Evolutionary conservation across 345 rosid genomes (phyloP), one percentile per base, ranked within the genome.

Genomic region (Kernera saxatilis): DNA sequence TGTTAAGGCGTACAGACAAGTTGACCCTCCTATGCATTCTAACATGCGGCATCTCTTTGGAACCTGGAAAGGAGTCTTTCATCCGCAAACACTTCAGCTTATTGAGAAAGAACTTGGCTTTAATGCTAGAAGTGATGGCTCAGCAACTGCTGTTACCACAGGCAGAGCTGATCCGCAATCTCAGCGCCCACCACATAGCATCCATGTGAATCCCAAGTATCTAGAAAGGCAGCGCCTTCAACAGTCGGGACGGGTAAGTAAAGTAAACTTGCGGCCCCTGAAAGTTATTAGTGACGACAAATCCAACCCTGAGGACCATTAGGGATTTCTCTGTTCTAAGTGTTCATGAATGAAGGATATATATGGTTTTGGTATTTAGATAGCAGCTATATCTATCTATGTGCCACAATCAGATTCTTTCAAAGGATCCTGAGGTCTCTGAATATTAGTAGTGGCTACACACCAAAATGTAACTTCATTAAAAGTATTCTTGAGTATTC

Each of bases 41-140:
- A 90, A 93, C 58, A 95, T 95, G 99, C 85, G 87, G 14, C 99
- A 95, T 85, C 98, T 95, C 73, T 92, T 92, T 74, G 98, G 98
- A 73, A 95, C 99, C 41, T 95, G 99, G 99, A 95, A 88, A 84
- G 97, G 98, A 27, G 96, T 92, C 60, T 95, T 95, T 73, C 97
- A 92, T 75, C 88, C 75, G 18, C 89, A 79, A 43, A 62, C 86
- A 62, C 97, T 92, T 72, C 96, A 90, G 73, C 49, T 65, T 62
- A 95, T 95, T 50, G 98, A 87, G 84, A 92, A 84, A 81, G 97
- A 92, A 59, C 97, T 95, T 79, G 96, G 93, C 59, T 87, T 95
- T 77, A 64, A 83, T 74, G 59, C 96, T 70, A 64, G 77, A 70
- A 74, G 69, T 33, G 93, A 88, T 80, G 91, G 89, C 71, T 84